Conservation (phyloP, 805 yeast genomes). For the Wickerhamiella australiensis region DNA sequence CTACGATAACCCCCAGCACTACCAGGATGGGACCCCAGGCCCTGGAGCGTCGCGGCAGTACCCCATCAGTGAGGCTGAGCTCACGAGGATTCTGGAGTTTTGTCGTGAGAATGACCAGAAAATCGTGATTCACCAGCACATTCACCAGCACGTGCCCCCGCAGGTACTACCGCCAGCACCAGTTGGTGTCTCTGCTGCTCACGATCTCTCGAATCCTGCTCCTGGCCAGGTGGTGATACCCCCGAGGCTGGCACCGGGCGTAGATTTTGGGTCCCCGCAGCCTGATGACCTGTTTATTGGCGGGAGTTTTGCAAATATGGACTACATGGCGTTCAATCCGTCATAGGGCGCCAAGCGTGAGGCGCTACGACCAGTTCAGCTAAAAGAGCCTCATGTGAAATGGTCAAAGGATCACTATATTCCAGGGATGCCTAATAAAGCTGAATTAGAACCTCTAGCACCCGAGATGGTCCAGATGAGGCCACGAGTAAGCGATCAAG, state of each 20-base stretch:
- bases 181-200: background rate
- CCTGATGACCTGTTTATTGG: conserved; percentile 9
- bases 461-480: too few species aligned
- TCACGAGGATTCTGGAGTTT: conserved; percentile 21
- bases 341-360: too few species aligned
- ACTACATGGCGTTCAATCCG: conserved; percentile 22
- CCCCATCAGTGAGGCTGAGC: conserved; percentile 19
- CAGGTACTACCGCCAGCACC: background rate
- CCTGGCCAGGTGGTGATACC: background rate
- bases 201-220: background rate
- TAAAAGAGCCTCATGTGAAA: too few species aligned
- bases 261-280: background rate
- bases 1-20: conserved; percentile 13
- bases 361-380: too few species aligned
- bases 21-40: background rate
- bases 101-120: conserved; percentile 23
- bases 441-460: too few species aligned
- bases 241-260: background rate
- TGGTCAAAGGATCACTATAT: too few species aligned
- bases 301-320: conserved; percentile 9
- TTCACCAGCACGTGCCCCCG: conserved; percentile 28
- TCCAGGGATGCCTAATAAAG: too few species aligned
- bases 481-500: too few species aligned
- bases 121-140: conserved; percentile 71
- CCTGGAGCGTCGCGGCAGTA: conserved; percentile 17